These are phyloP conservation scores for Microstegium vimineum DNA, from an alignment of 176 grass and related monocot genomes.

Conservation along the genomic window DNA sequence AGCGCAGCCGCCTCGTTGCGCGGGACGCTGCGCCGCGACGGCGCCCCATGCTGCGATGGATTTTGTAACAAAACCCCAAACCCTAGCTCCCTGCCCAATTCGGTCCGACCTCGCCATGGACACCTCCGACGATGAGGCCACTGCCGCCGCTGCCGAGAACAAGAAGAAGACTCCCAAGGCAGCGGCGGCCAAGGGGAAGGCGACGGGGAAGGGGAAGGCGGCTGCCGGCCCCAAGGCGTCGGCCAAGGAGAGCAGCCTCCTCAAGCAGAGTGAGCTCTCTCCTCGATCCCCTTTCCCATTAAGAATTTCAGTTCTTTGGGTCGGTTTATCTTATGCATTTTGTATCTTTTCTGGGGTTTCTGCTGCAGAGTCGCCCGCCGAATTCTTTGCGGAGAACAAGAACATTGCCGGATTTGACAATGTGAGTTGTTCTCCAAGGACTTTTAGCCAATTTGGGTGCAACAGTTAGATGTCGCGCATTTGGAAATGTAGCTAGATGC, in stretches of 20 bases:
- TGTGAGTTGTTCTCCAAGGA: conserved; percentile 37
- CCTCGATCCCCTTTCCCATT: not conserved
- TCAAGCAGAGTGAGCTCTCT: conserved; percentile 74
- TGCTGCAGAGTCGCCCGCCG: conserved; percentile 83
- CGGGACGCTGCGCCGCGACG: too few species aligned
- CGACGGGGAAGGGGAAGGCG: conserved; percentile 32
- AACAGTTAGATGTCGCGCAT: not conserved
- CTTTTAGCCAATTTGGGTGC: not conserved
- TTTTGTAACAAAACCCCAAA: conserved; percentile 12
- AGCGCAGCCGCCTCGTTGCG: too few species aligned
- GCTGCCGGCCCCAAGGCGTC: conserved; percentile 18
- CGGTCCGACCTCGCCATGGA: conserved; percentile 34
- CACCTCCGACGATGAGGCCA: not conserved
- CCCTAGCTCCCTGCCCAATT: conserved; percentile 21
- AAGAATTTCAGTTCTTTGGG: not conserved
- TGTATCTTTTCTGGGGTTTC: not conserved
- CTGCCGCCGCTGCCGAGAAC: not conserved
- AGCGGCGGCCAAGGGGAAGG: conserved; percentile 23
- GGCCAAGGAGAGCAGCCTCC: conserved; percentile 66
- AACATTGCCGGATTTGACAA: conserved; percentile 98
- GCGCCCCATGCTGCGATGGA: too few species aligned
- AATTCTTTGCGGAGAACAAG: conserved; percentile 97
- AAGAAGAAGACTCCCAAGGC: conserved; percentile 27
- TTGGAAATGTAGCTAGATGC: not conserved
- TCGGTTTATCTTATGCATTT: not conserved